Evolutionary conservation across 495 filamentous ascomycete genomes (phyloP).

Genomic region (Xylaria telfairii): DNA sequence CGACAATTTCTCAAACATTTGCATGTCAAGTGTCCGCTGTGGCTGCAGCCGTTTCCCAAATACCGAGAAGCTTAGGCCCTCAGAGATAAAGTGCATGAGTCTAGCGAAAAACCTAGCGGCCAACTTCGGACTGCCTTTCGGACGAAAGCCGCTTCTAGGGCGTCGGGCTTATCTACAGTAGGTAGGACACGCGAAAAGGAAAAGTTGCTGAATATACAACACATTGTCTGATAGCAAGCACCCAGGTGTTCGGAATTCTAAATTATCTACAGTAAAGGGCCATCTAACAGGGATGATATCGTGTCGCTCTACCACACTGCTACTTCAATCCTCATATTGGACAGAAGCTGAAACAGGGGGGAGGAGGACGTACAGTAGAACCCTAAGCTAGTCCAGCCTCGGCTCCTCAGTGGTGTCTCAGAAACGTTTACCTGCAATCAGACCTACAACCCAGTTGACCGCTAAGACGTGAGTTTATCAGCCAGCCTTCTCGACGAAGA

Average conservation of each 20-base stretch:
- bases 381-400: slow-evolving; percentile 7
- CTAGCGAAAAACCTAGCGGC: background rate
- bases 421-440: background rate
- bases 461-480: background rate
- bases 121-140: background rate
- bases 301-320: background rate
- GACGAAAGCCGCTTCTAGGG: background rate
- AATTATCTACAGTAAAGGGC: background rate
- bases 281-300: background rate
- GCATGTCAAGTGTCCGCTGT: slow-evolving; percentile 14
- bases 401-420: background rate
- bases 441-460: background rate
- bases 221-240: background rate
- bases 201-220: background rate
- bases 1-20: slow-evolving; percentile 8
- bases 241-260: background rate
- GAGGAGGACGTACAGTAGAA: background rate
- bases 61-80: slow-evolving; percentile 14
- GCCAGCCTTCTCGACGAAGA: background rate
- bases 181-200: background rate
- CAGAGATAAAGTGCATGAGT: slow-evolving; percentile 2
- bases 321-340: slow-evolving; percentile 7
- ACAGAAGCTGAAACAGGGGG: slow-evolving; percentile 21
- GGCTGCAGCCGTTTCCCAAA: slow-evolving; percentile 19
- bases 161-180: background rate